Evolutionary conservation across 495 filamentous ascomycete genomes (phyloP).

Genomic region (Oleoguttula mirabilis): DNA sequence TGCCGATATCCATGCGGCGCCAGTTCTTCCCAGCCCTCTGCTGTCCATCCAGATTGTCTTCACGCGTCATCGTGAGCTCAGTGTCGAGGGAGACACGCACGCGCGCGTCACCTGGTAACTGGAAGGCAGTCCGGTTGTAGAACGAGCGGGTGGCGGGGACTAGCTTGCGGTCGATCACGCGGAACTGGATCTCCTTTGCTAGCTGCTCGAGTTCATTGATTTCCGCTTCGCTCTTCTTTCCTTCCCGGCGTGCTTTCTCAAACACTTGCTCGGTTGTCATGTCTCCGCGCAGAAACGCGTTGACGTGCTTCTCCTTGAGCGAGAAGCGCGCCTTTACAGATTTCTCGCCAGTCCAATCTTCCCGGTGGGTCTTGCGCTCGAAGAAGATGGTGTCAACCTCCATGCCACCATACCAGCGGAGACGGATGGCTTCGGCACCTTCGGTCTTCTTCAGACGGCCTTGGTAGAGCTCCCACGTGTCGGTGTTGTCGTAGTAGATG

Average conservation of each 20-base stretch:
- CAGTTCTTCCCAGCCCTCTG: conserved; percentile 75
- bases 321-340: conserved; percentile 94
- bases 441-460: conserved; percentile 95
- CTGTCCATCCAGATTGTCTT: conserved; percentile 83
- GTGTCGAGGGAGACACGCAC: conserved; percentile 97
- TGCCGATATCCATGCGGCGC: conserved; percentile 94
- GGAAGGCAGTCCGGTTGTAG: conserved; percentile 96
- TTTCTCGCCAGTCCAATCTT: conserved; percentile 99
- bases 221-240: conserved; percentile 80
- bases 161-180: conserved; percentile 69
- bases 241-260: conserved; percentile 83
- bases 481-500: conserved; percentile 92
- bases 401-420: conserved; percentile 98
- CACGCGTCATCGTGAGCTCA: conserved; percentile 83
- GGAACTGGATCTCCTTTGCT: conserved; percentile 86
- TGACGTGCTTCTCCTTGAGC: conserved; percentile 94
- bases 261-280: conserved; percentile 74
- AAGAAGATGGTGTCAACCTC: conserved; percentile 88
- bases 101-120: conserved; percentile 88
- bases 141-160: conserved; percentile 83
- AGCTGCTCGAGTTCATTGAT: conserved; percentile 84
- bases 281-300: conserved; percentile 70
- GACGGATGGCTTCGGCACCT: conserved; percentile 88
- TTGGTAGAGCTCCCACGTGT: conserved; percentile 86
- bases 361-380: conserved; percentile 93